phyloP scores from a whole-genome alignment of 2,329 filamentous ascomycete genomes.

The Microsporum canis region DNA sequence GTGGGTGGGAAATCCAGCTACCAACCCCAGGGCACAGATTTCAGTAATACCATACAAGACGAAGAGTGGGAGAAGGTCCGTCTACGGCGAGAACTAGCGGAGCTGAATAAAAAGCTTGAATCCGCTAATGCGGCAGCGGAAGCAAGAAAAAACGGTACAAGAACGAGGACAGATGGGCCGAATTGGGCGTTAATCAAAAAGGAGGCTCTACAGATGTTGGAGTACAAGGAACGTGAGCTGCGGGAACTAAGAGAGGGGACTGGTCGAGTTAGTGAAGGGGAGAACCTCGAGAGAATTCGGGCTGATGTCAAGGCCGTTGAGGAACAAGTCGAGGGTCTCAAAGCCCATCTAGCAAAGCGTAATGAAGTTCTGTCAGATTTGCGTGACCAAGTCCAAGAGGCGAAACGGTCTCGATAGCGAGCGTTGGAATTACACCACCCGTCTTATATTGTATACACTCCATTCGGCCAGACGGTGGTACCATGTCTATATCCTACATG shows the following conservation, averaged over 20 bases:
- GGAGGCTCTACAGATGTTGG: slow-evolving; percentile 83
- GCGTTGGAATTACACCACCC: background rate
- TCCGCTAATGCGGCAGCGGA: slow-evolving; percentile 66
- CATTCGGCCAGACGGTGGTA: background rate
- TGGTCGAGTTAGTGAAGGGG: slow-evolving; percentile 49
- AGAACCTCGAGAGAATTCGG: slow-evolving; percentile 61
- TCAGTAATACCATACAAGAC: slow-evolving; percentile 70
- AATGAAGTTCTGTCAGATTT: slow-evolving; percentile 66
- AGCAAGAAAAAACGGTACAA: slow-evolving; percentile 42
- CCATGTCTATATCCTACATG: background rate
- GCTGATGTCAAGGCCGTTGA: slow-evolving; percentile 84
- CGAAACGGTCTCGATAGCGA: slow-evolving; percentile 41
- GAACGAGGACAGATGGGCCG: slow-evolving; percentile 49
- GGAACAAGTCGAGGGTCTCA: slow-evolving; percentile 86
- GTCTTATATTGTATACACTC: background rate
- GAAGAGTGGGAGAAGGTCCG: slow-evolving; percentile 96
- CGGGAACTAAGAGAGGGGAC: slow-evolving; percentile 57
- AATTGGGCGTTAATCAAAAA: slow-evolving; percentile 88
- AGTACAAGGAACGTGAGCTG: slow-evolving; percentile 78
- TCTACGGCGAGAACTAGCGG: slow-evolving; percentile 79
- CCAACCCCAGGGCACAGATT: slow-evolving; percentile 78
- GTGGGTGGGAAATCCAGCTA: slow-evolving; percentile 63
- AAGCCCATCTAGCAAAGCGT: slow-evolving; percentile 65
- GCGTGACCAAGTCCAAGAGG: slow-evolving; percentile 72
- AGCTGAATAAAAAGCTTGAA: slow-evolving; percentile 78